These are phyloP conservation scores for Phytopythium oedochilum DNA, from an alignment of 352 stramenopile species.

Conservation along the genomic window DNA sequence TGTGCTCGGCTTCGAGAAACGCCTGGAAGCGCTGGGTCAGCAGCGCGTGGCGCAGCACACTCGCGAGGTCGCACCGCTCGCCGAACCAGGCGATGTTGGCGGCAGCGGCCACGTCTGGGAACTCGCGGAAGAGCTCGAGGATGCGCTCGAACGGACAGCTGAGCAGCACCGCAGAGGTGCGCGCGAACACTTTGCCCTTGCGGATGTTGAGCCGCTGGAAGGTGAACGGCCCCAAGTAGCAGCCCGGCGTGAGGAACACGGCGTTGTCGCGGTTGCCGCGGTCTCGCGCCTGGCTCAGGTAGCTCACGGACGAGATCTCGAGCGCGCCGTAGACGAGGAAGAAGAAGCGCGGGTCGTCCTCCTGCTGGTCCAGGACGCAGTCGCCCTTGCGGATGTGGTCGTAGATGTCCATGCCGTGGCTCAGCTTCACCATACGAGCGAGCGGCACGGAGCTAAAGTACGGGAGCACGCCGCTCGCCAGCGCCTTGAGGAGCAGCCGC, in stretches of 20 bases:
- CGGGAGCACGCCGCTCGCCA: slow-evolving; percentile 68
- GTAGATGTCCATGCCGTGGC: slow-evolving; percentile 55
- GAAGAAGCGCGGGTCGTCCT: slow-evolving; percentile 31
- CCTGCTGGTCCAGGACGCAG: slow-evolving; percentile 43
- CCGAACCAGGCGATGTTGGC: slow-evolving; percentile 78
- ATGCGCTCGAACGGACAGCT: slow-evolving; percentile 43
- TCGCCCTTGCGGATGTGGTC: slow-evolving; percentile 61
- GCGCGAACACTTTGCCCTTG: slow-evolving; percentile 41
- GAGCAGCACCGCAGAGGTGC: slow-evolving; percentile 48
- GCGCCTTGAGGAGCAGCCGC: slow-evolving; percentile 57
- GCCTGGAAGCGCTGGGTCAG: slow-evolving; percentile 56
- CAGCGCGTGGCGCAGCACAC: slow-evolving; percentile 51
- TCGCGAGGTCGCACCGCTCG: slow-evolving; percentile 55
- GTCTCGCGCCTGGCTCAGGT: slow-evolving; percentile 9
- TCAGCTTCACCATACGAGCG: slow-evolving; percentile 49
- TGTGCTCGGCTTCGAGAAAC: slow-evolving; percentile 71
- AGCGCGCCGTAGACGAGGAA: slow-evolving; percentile 69
- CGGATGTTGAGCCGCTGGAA: slow-evolving; percentile 56
- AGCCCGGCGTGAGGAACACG: slow-evolving; percentile 61
- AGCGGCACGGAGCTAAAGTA: slow-evolving; percentile 58
- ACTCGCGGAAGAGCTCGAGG: slow-evolving; percentile 50
- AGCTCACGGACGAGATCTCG: slow-evolving; percentile 47
- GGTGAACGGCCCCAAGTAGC: slow-evolving; percentile 69
- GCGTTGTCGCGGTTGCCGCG: slow-evolving; percentile 32
- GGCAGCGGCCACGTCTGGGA: slow-evolving; percentile 45